Percentiles rank a stretch among this genome's conserved stretches.
These are phyloP conservation scores for Colletotrichum filicis DNA, from an alignment of 2,329 filamentous ascomycete genomes.

Conservation along the genomic window DNA sequence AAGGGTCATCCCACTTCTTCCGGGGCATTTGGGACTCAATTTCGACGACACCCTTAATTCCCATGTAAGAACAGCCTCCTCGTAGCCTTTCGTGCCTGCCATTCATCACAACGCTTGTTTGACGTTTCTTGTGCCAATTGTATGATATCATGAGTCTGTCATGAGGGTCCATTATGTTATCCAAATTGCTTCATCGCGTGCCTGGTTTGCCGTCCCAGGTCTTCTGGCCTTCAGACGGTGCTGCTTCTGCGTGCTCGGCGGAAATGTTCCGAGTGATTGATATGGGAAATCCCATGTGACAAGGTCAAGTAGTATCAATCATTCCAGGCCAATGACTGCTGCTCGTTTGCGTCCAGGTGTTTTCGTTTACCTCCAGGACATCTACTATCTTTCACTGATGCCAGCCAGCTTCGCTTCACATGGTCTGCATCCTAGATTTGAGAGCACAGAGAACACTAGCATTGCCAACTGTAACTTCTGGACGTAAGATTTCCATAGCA, in stretches of 20 bases:
- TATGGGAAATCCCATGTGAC: accelerated
- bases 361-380: neutral
- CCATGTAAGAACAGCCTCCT: neutral
- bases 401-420: too few species aligned
- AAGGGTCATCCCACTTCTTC: neutral
- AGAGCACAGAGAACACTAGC: neutral
- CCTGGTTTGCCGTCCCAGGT: neutral
- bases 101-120: neutral
- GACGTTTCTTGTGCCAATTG: too few species aligned
- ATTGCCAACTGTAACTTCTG: neutral
- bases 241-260: neutral
- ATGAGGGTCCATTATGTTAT: neutral
- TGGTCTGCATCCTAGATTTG: too few species aligned
- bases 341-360: accelerated
- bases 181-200: neutral
- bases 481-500: too few species aligned
- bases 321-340: neutral
- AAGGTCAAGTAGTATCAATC: accelerated
- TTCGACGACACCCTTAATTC: neutral
- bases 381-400: too few species aligned
- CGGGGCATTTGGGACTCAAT: neutral
- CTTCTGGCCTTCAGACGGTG: neutral
- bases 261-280: neutral
- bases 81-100: neutral
- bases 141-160: too few species aligned